Base-by-base conservation (phyloP, 495 filamentous ascomycete species). In the Lepidopterella palustris region DNA sequence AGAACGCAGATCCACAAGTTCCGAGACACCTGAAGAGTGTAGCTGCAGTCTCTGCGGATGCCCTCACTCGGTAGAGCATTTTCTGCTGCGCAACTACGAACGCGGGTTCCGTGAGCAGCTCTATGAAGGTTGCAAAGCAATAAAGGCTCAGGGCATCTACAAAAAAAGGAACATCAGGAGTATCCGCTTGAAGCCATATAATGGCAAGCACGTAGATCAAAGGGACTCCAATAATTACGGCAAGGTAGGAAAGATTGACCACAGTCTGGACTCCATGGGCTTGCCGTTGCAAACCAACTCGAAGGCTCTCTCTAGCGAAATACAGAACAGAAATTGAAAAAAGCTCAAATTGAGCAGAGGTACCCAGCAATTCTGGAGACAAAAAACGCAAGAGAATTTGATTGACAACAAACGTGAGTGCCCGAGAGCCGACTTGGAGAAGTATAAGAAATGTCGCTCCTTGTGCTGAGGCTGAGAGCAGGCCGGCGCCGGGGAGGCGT, bases 381-480 rank as follows among this genome's bases (percentile, higher is more conserved):
- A 97, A 75, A 66, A 84, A 90, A 35, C 91, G 89, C 4, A 99
- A 77, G 10, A 97, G 83, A 49, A 93, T 54, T 71, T 97, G 91
- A 77, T 97, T 97, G 57, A 92, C 84, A 45, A 82, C 71, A 72
- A 99, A 99, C 25, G 93, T 97, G 60, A 96, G 75, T 42, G 86
- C 82, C 50, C 92, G 86, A 13, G 91, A 96, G 32, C 76, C 75
- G 64, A 97, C 76, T 71, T 96, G 92, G 20, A 96, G 82, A 52
- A 89, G 75, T 67, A 99, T 91, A 56, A 99, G 79, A 61, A 91
- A 82, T 9, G 87, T 88, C 24, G 90, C 92, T 20, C 89, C 90
- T 49, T 80, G 74, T 20, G 81, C 80, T 5, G 87, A 84, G 23
- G 76, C 71, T 1, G 68, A 61, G 76, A 75, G 25, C 3, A 80